A percentile compares a stretch with the other conserved stretches of the same genome.
Evolutionary conservation across 2,329 filamentous ascomycete species (phyloP).

Genomic region (Septoria petroselini): DNA sequence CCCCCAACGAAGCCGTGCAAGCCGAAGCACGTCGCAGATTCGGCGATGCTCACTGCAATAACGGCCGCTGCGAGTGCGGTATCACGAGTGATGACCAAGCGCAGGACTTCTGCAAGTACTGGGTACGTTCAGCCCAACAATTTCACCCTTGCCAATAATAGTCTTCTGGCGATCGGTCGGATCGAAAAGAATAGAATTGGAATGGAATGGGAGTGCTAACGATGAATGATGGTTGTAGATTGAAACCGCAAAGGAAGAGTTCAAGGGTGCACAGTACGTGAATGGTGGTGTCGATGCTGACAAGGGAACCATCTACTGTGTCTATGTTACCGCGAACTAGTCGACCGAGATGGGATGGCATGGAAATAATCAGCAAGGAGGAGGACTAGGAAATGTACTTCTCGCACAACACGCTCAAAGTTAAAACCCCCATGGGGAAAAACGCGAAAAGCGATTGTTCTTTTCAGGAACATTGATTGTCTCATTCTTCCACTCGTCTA

Average conservation of each 20-base stretch:
- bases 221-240: slow-evolving; percentile 8
- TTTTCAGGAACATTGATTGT: background rate
- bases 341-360: too few relatives aligned
- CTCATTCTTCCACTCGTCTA: too few relatives aligned
- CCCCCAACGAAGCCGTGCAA: slow-evolving; percentile 17
- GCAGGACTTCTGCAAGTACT: slow-evolving; percentile 11
- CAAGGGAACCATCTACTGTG: slow-evolving; percentile 20
- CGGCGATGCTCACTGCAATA: slow-evolving; percentile 16
- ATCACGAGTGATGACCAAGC: slow-evolving; percentile 17
- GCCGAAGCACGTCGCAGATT: slow-evolving; percentile 19
- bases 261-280: slow-evolving; percentile 16
- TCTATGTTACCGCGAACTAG: slow-evolving; percentile 7
- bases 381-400: too few relatives aligned
- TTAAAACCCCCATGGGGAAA: too few relatives aligned
- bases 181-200: too few relatives aligned
- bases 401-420: too few relatives aligned
- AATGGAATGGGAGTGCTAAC: background rate
- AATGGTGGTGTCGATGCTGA: slow-evolving; percentile 22
- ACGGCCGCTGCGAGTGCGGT: slow-evolving; percentile 11
- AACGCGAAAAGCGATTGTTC: background rate
- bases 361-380: too few relatives aligned
- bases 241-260: slow-evolving; percentile 17
- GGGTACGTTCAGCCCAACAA: too few relatives aligned
- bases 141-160: too few relatives aligned
- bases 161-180: too few relatives aligned